Base-by-base conservation (phyloP, 306 rosid species). In the Pyrus betulifolia region DNA sequence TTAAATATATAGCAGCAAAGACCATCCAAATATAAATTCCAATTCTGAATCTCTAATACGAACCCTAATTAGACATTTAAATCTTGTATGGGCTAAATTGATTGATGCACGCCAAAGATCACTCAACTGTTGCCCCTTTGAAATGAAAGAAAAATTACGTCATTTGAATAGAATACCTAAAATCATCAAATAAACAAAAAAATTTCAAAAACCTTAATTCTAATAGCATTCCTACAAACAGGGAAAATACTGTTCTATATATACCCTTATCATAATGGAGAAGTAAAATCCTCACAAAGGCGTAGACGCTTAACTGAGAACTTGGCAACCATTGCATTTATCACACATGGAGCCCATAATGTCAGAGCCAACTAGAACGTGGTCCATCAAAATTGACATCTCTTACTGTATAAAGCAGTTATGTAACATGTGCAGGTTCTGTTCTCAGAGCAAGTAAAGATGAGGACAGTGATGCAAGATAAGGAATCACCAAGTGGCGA, bases 391-490 rank as follows among this genome's bases (percentile, higher is more conserved):
- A 68, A 15, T 18, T 80, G 69, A 70, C 17, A 72, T 66, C 28
- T 80, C 78, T 44, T 71, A 66, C 75, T 71, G 83, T 65, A 61
- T 21, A 58, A 85, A 73, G 33, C 67, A 64, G 25, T 59, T 35
- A 76, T 55, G 61, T 59, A 71, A 70, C 69, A 35, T 68, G 61
- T 35, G 93, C 93, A 92, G 99, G 93, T 96, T 72, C 83, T 84
- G 31, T 82, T 88, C 77, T 84, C 86, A 31, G 97, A 96, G 89
- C 99, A 96, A 87, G 77, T 89, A 74, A 96, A 91, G 87, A 89
- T 96, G 97, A 91, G 92, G 80, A 65, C 81, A 71, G 85, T 87
- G 31, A 86, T 91, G 93, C 90, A 87, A 86, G 93, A 84, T 70
- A 96, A 92, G 79, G 98, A 89, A 78, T 79, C 74, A 71, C 82